Evolutionary conservation across 208 protist species (phyloP).

Genomic region (Blastocrithidia nonstop): DNA sequence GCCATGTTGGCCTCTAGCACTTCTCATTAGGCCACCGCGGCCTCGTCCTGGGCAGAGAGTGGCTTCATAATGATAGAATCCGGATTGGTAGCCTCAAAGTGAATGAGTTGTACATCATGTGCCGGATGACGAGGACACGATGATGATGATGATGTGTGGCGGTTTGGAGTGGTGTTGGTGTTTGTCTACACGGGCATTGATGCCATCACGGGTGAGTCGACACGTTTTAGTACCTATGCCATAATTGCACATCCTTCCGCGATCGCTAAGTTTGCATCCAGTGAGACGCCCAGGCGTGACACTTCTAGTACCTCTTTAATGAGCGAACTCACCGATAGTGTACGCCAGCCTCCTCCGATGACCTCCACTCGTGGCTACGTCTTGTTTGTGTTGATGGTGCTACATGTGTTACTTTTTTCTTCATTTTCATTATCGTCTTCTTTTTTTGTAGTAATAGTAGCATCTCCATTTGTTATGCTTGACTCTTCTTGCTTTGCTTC

Average conservation of each 20-base stretch:
- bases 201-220: not conserved
- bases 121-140: slow-evolving; percentile 1
- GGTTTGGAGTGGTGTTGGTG: not conserved
- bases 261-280: slow-evolving; percentile 45
- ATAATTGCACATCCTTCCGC: slow-evolving; percentile 54
- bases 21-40: slow-evolving; percentile 13
- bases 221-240: slow-evolving; percentile 8
- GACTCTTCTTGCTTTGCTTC: slow-evolving; percentile 1
- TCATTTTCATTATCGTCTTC: too few relatives aligned
- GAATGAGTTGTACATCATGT: slow-evolving; percentile 21
- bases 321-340: slow-evolving; percentile 18
- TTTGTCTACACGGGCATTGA: not conserved
- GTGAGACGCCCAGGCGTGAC: slow-evolving; percentile 21
- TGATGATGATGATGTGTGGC: too few relatives aligned
- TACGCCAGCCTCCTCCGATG: slow-evolving; percentile 61
- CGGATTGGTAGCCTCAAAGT: slow-evolving; percentile 13
- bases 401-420: too few relatives aligned
- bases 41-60: slow-evolving; percentile 10
- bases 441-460: too few relatives aligned
- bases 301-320: slow-evolving; percentile 27
- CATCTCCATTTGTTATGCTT: too few relatives aligned
- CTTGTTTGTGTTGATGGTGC: not conserved
- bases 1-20: slow-evolving; percentile 19
- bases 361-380: slow-evolving; percentile 33
- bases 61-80: slow-evolving; percentile 3